Evolutionary conservation across 2,329 filamentous ascomycete species (phyloP).

Genomic region (Rhinocladiella mackenziei): DNA sequence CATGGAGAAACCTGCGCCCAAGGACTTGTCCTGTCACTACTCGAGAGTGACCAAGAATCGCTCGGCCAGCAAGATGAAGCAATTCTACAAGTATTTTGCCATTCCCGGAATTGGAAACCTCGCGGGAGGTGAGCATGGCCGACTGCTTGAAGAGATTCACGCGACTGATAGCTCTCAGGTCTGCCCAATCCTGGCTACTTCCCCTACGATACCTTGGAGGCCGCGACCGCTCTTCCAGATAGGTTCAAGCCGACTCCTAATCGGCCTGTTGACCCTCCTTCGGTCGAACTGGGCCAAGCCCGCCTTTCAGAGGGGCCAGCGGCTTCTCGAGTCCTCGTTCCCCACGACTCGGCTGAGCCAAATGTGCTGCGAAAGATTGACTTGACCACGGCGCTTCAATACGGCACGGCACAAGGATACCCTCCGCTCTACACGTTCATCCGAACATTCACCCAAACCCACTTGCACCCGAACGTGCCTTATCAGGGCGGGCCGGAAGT

Average conservation of each 20-base stretch:
- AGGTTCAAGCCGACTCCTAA: conserved; percentile 70
- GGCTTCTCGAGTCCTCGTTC: conserved; percentile 63
- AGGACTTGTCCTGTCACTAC: conserved; percentile 75
- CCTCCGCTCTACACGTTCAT: conserved; percentile 74
- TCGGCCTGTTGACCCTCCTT: conserved; percentile 50
- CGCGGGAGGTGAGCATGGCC: conserved; percentile 50
- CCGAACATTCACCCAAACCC: conserved; percentile 69
- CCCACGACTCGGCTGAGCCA: conserved; percentile 58
- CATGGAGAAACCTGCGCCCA: conserved; percentile 48
- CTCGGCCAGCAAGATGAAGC: conserved; percentile 65
- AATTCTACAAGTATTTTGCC: conserved; percentile 78
- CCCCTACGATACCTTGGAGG: conserved; percentile 86
- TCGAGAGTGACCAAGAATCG: conserved; percentile 66
- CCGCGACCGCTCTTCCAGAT: conserved; percentile 68
- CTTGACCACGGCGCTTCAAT: conserved; percentile 76
- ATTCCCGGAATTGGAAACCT: conserved; percentile 60
- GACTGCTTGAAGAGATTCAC: not conserved
- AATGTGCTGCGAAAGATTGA: conserved; percentile 71
- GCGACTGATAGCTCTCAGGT: conserved; percentile 48
- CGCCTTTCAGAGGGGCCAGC: conserved; percentile 35
- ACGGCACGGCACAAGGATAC: conserved; percentile 78
- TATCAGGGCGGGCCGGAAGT: conserved; percentile 74
- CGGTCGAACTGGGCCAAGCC: conserved; percentile 36
- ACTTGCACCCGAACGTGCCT: conserved; percentile 75
- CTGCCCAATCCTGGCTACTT: conserved; percentile 79